phyloP scores from a whole-genome alignment of 164 flowering plant species.

The Cinnamomum chago region DNA sequence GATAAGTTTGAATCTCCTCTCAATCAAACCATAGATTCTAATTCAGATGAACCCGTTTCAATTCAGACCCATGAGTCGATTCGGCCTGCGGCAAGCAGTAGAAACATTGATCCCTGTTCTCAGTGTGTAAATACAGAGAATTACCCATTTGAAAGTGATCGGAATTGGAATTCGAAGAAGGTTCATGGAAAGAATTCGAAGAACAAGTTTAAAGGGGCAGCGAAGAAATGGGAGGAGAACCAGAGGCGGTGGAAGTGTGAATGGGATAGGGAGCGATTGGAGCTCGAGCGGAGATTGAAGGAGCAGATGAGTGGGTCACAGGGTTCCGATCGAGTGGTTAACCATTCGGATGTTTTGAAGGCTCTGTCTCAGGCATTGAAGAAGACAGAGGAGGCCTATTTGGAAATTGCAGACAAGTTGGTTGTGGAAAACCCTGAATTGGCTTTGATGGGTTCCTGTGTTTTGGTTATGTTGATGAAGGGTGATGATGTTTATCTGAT shows the following conservation, averaged over 20 bases:
- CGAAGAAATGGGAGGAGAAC: slow-evolving; percentile 38
- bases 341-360: slow-evolving; percentile 59
- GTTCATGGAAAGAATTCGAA: slow-evolving; percentile 13
- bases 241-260: slow-evolving; percentile 39
- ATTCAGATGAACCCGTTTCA: slow-evolving; percentile 1
- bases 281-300: slow-evolving; percentile 35
- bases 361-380: slow-evolving; percentile 64
- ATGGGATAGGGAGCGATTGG: slow-evolving; percentile 47
- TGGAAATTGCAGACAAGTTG: slow-evolving; percentile 70
- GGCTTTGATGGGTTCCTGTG: slow-evolving; percentile 93
- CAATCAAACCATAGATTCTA: background rate
- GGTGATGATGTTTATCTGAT: slow-evolving; percentile 75
- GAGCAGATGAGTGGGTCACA: slow-evolving; percentile 26
- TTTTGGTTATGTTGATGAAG: slow-evolving; percentile 76
- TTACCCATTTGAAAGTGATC: slow-evolving; percentile 11
- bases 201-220: slow-evolving; percentile 22
- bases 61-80: background rate
- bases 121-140: slow-evolving; percentile 22
- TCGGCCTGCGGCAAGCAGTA: background rate
- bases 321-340: slow-evolving; percentile 23
- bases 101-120: slow-evolving; percentile 2
- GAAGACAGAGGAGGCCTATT: slow-evolving; percentile 69
- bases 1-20: slow-evolving; percentile 24
- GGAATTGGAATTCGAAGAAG: slow-evolving; percentile 12
- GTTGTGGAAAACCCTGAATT: slow-evolving; percentile 68